These are phyloP conservation scores for Eucalyptus tenuipes DNA, from an alignment of 345 rosid species.

Conservation along the genomic window DNA sequence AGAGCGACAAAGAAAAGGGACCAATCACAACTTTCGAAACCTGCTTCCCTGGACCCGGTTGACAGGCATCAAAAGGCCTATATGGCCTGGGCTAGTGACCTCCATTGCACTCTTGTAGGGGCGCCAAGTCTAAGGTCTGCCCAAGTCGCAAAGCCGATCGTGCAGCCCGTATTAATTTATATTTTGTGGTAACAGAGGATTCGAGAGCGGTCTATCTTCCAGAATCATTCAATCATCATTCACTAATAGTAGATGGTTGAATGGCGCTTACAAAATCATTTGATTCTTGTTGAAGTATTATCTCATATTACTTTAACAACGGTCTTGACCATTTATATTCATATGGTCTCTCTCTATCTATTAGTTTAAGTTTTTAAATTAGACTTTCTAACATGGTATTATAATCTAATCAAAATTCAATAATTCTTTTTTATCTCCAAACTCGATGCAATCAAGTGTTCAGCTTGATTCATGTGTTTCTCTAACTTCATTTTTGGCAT, in stretches of 20 bases:
- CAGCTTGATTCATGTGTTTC: not conserved
- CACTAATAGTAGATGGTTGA: too few species aligned
- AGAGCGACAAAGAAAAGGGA: not conserved
- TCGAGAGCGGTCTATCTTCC: not conserved
- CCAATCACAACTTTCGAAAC: not conserved
- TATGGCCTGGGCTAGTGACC: not conserved
- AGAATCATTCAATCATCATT: not conserved
- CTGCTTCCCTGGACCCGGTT: not conserved
- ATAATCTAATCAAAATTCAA: too few species aligned
- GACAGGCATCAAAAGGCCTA: not conserved
- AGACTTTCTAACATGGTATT: too few species aligned
- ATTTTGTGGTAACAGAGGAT: not conserved
- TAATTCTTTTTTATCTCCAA: not conserved
- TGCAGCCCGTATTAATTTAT: not conserved
- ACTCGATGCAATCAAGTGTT: not conserved
- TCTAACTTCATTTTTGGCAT: not conserved
- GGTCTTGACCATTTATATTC: rapidly evolving
- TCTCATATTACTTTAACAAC: rapidly evolving
- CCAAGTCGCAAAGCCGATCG: not conserved
- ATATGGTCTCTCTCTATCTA: too few species aligned
- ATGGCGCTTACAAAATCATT: not conserved
- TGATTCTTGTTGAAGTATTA: not conserved
- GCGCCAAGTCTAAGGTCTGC: not conserved
- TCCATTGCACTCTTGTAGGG: not conserved
- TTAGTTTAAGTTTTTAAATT: rapidly evolving